Conservation (phyloP, 1,139 yeast species). For the Debaryomyces coudertii region DNA sequence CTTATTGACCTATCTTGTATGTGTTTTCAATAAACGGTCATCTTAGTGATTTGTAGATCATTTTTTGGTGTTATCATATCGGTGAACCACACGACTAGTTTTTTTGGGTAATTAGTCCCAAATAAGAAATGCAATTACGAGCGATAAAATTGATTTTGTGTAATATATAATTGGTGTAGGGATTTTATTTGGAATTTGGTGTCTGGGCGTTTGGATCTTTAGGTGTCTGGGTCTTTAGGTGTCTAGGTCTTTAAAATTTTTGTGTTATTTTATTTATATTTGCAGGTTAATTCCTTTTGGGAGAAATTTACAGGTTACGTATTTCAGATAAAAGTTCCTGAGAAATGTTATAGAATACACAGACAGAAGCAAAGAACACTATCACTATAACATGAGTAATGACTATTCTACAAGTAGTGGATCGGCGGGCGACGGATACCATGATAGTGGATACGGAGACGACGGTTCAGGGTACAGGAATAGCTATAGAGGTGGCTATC, state of each 20-base stretch:
- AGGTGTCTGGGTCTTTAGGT: not conserved
- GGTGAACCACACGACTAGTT: not conserved
- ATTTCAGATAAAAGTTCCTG: too few relatives aligned
- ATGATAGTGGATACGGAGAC: conserved; percentile 11
- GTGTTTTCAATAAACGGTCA: not conserved
- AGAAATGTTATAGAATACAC: not conserved
- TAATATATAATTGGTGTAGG: not conserved
- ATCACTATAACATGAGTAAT: conserved; percentile 5
- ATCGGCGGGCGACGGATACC: conserved; percentile 8
- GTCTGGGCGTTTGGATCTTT: not conserved
- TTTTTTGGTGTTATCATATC: not conserved
- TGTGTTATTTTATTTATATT: not conserved
- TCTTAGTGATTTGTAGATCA: not conserved
- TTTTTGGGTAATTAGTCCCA: not conserved
- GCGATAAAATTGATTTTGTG: not conserved
- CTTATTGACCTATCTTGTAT: not conserved
- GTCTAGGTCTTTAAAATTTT: not conserved
- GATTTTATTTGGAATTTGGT: too few relatives aligned
- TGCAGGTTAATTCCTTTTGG: not conserved
- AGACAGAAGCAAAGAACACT: not conserved
- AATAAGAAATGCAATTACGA: conserved; percentile 5
- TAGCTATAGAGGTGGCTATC: conserved; percentile 16
- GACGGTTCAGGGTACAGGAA: conserved; percentile 10
- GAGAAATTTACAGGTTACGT: not conserved
- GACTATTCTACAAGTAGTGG: conserved; percentile 7